Base-by-base conservation (phyloP, 306 rosid genomes). In the Medicago ruthenica region DNA sequence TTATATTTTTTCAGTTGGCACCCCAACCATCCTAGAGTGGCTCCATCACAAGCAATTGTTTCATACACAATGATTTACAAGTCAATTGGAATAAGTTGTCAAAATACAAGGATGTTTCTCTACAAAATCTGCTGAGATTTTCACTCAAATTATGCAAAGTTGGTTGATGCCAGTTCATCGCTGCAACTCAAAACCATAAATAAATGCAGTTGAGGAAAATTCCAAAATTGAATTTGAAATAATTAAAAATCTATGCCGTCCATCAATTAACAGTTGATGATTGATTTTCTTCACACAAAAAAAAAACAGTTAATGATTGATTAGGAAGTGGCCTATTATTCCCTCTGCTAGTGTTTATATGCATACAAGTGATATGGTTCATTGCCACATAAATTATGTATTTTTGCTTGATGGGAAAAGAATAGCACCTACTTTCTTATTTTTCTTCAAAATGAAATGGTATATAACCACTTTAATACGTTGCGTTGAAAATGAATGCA, bases 241-340 rank as follows among this genome's bases (percentile, higher is more conserved):
- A 21, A 36, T 36, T 22, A 34, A 22, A 65, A 67, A 61, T 77
- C 75, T 13, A 41, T 67, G 61, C 20, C 74, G 48, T 76, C 15
- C 74, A 76, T 20, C 65, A 76, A 13, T 53, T 48, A 74, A 18
- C 34, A 9, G 58, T 59, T 59, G 60, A 74, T 60, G 40, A 60
- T 27, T 60, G 66, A 60, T 27, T 27, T 27, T 27, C 31, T 3
- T 27, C 27, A 24, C 27, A 24, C 1, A 1, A 27, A 27, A 27
- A 27, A 27, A 27, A 27, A 74, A 18, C 34, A 9, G 58, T 42
- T 59, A 47, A 74, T 60, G 11, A 60, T 27, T 60, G 67, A 60
- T 34, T 34, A 7, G 7, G 37, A 34, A 34, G 37, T 51, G 58
- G 17, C 39, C 17, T 59, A 59, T 22, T 12, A 13, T 17, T 63